Evolutionary conservation across 2,329 filamentous ascomycete species (phyloP), one percentile per base, ranked within the genome.

Genomic region (Scytalidium sp.): DNA sequence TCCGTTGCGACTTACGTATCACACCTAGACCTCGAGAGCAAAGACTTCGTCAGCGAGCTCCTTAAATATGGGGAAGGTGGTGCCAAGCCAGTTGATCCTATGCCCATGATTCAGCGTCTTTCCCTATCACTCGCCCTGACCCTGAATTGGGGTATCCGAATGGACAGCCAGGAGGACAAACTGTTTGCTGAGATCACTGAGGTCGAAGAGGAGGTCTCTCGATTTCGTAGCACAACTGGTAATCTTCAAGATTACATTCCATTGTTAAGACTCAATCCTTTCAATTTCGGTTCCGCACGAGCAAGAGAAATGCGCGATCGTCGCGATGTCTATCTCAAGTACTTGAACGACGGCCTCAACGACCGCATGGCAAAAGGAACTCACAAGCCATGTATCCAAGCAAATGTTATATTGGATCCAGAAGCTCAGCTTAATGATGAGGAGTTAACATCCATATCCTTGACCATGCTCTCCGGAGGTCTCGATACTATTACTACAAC

Each of bases 391-490:
- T 87, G 84, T 59, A 87, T 87, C 41, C 83, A 86, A 53, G 82
- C 81, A 3, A 87, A 85, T 53, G 76, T 86, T 25, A 84, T 86
- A 51, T 67, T 78, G 43, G 83, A 86, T 55, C 76, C 80, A 56
- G 83, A 86, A 32, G 78, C 81, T 0, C 81, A 79, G 53, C 67
- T 87, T 15, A 84, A 79, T 65, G 73, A 75, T 36, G 81, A 79
- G 45, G 84, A 87, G 55, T 71, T 87, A 29, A 84, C 76, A 0
- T 83, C 79, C 0, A 87, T 87, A 57, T 84, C 80, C 53, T 64
- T 87, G 53, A 87, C 83, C 1, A 87, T 88, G 84, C 68, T 87
- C 3, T 83, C 80, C 0, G 84, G 83, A 1, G 84, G 84, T 0
- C 69, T 87, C 3, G 84, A 87, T 54, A 87, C 84, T 0, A 75